Base-by-base conservation (phyloP, 129 eudicot species). In the Erigeron canadensis region DNA sequence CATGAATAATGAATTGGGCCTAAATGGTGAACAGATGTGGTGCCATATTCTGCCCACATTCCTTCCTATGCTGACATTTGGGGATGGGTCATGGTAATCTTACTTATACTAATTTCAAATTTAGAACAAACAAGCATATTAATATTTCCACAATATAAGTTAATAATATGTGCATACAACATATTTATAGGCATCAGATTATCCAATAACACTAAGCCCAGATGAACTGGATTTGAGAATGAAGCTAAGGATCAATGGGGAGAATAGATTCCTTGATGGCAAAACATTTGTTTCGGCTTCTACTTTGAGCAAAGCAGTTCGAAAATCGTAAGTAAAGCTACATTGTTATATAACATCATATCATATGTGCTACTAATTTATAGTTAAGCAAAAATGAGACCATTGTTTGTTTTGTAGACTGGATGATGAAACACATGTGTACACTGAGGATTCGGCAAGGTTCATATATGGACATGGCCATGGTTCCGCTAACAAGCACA, bases 11-110 rank as follows among this genome's bases (percentile, higher is more conserved):
- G 34, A 28, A 28, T 28, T 50, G 64, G 48, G 70, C 23, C 4
- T 47, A 45, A 44, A 19, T 54, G 62, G 23, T 41, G 44, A 84
- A 74, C 91, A 94, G 99, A 94, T 82, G 99, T 90, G 15, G 85
- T 88, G 58, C 90, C 91, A 21, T 94, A 89, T 81, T 86, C 97
- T 0, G 97, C 97, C 72, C 99, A 94, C 77, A 89, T 94, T 71
- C 99, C 99, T 58, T 93, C 98, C 10, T 93, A 87, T 86, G 98
- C 98, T 17, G 98, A 93, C 80, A 86, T 90, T 8, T 94, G 99
- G 99, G 99, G 99, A 56, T 94, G 99, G 99, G 84, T 90, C 71
- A 90, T 94, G 89, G 99, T 94, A 78, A 78, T 50, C 21, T 47
- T 70, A 13, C 65, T 16, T 11, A 16, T 4, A 13, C 42, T 19